phyloP scores from a whole-genome alignment of 257 asterid genomes.

The Nemophila menziesii region DNA sequence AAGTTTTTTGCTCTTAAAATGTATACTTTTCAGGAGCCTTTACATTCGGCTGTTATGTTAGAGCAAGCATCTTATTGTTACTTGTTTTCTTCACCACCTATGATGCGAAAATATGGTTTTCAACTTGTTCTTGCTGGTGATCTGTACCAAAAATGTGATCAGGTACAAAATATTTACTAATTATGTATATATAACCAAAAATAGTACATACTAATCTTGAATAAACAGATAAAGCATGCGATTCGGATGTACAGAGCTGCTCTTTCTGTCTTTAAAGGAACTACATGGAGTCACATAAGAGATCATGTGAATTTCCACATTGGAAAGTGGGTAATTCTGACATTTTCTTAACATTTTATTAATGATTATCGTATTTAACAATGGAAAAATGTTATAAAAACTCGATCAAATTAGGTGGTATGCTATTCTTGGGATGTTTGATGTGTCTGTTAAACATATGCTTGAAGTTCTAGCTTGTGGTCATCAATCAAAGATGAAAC shows the following conservation, averaged over 20 bases:
- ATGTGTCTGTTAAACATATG: conserved; percentile 76
- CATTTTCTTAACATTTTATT: background rate
- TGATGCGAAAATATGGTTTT: conserved; percentile 89
- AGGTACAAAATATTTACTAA: conserved; percentile 37
- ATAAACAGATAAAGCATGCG: conserved; percentile 81
- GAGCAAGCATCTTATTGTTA: conserved; percentile 99
- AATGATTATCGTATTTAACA: background rate
- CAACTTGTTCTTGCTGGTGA: conserved; percentile 98
- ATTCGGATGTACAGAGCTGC: conserved; percentile 89
- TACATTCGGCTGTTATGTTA: conserved; percentile 91
- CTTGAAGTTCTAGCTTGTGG: conserved; percentile 80
- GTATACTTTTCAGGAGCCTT: conserved; percentile 49
- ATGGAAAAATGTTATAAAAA: conserved; percentile 17
- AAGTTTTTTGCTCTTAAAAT: conserved; percentile 34
- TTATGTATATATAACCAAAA: conserved; percentile 9
- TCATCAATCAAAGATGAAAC: conserved; percentile 78
- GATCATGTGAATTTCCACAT: conserved; percentile 95
- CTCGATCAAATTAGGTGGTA: conserved; percentile 69
- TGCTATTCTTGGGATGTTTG: conserved; percentile 79
- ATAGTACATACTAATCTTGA: conserved; percentile 14
- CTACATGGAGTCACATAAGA: conserved; percentile 79
- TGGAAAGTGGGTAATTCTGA: conserved; percentile 62
- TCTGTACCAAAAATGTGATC: conserved; percentile 89
- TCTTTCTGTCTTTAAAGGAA: conserved; percentile 76
- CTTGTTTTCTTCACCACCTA: conserved; percentile 68